phyloP scores from a whole-genome alignment of 345 rosid species.

The Arabidopsis thaliana region TAIR10.1 NC_003070.9:7843501-7844000 shows the following conservation, averaged over 20 bases:
- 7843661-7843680: not conserved
- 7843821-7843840: not conserved
- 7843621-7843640: conserved; percentile 58
- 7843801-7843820: conserved; percentile 12
- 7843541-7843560: conserved; percentile 39
- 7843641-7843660: conserved; percentile 46
- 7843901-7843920: not conserved
- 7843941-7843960: not conserved
- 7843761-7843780: conserved; percentile 40
- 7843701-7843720: not conserved
- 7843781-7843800: conserved; percentile 37
- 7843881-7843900: not conserved
- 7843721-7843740: conserved; percentile 7
- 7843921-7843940: not conserved
- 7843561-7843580: conserved; percentile 51
- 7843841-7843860: not conserved
- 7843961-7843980: no score
- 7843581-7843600: conserved; percentile 58
- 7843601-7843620: conserved; percentile 50
- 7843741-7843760: conserved; percentile 48
- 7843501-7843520: not conserved
- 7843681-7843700: not conserved
- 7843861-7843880: not conserved
- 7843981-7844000: not conserved
- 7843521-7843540: not conserved